phyloP scores from a whole-genome alignment of 768 basidiomycete species.

The Suillus hirtellus region DNA sequence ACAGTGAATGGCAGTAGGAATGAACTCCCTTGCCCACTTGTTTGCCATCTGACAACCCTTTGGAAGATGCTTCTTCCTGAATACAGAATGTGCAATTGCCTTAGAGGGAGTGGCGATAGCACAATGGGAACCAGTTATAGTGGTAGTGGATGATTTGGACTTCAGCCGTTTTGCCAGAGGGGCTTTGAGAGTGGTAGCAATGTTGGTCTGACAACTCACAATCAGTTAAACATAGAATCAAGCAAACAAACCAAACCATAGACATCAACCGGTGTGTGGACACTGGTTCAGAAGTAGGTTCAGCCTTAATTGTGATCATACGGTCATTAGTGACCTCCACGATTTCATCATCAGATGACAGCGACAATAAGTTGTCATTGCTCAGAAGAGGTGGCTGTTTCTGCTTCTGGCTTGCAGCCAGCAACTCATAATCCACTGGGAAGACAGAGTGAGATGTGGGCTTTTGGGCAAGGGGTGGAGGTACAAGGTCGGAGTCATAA shows the following conservation, averaged over 20 bases:
- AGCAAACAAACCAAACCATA: not conserved
- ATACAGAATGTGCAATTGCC: not conserved
- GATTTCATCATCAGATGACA: not conserved
- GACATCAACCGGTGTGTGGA: not conserved
- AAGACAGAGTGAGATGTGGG: not conserved
- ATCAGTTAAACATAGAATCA: not conserved
- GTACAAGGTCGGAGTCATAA: not conserved
- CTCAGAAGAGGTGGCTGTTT: not conserved
- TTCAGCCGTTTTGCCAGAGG: not conserved
- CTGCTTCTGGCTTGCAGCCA: not conserved
- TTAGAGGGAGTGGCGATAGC: not conserved
- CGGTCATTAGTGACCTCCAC: not conserved
- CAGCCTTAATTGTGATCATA: not conserved
- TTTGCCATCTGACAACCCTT: not conserved
- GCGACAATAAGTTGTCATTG: not conserved
- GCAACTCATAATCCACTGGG: not conserved
- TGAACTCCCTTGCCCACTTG: not conserved
- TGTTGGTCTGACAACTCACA: not conserved
- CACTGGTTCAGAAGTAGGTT: not conserved
- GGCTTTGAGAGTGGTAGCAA: not conserved
- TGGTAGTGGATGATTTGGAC: no score
- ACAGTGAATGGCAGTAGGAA: not conserved
- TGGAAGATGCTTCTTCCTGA: not conserved
- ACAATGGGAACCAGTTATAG: no score
- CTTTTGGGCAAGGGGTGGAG: no score